phyloP scores from a whole-genome alignment of 805 yeast species.

The Spathaspora gorwiae region DNA sequence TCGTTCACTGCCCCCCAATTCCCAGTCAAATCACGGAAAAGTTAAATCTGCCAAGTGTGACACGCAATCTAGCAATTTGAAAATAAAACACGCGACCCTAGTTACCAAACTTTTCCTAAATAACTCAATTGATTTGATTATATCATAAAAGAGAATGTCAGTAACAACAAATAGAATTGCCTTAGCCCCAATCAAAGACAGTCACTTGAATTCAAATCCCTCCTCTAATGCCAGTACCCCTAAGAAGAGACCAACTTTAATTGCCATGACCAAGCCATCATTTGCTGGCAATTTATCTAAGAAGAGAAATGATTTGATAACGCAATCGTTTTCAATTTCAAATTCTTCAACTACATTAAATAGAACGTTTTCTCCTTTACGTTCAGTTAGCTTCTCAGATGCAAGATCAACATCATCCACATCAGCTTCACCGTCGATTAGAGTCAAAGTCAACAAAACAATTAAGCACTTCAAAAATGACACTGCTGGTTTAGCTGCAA shows the following conservation, averaged over 20 bases:
- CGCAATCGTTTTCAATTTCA: slow-evolving; percentile 6
- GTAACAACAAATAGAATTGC: slow-evolving; percentile 25
- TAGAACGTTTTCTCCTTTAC: slow-evolving; percentile 3
- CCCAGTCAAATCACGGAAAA: no score
- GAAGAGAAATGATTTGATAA: slow-evolving; percentile 6
- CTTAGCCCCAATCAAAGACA: slow-evolving; percentile 33
- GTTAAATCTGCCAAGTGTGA: no score
- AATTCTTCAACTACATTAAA: slow-evolving; percentile 3
- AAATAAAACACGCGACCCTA: no score
- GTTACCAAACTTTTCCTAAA: no score
- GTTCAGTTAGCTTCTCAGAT: slow-evolving; percentile 21
- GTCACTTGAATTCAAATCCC: slow-evolving; percentile 17
- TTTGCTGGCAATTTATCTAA: slow-evolving; percentile 1
- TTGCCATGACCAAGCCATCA: not conserved
- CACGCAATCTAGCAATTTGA: no score
- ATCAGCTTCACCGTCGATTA: slow-evolving; percentile 1
- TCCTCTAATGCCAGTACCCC: slow-evolving; percentile 3
- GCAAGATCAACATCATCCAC: slow-evolving; percentile 16
- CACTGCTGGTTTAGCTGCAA: slow-evolving; percentile 38
- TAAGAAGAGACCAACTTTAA: slow-evolving; percentile 3
- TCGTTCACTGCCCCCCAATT: no score
- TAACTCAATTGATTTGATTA: no score
- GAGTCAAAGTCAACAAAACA: not conserved
- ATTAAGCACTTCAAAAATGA: slow-evolving; percentile 14
- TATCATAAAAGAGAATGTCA: slow-evolving; percentile 5